Conservation (phyloP, 768 basidiomycete genomes). For the Chalciporus sphaerocephalus region DNA sequence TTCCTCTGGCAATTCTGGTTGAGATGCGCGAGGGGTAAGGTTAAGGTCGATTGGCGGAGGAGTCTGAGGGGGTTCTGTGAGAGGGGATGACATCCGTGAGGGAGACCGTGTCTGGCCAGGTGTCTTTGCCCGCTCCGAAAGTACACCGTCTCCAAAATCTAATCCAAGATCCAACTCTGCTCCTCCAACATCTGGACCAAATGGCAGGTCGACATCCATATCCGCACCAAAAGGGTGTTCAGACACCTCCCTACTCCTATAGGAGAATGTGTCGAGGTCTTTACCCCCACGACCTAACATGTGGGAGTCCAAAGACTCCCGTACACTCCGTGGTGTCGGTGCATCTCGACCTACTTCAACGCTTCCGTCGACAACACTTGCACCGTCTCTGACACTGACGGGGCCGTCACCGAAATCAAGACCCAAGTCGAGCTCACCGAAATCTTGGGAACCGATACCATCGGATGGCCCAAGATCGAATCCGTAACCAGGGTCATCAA, state of each 20-base stretch:
- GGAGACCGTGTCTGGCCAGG: conserved; percentile 55
- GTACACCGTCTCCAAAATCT: conserved; percentile 57
- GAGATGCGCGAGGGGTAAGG: conserved; percentile 47
- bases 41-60: conserved; percentile 61
- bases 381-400: conserved; percentile 30
- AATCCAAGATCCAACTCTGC: conserved; percentile 68
- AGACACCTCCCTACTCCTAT: conserved; percentile 58
- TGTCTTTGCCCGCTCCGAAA: conserved; percentile 46
- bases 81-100: conserved; percentile 74
- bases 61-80: conserved; percentile 70
- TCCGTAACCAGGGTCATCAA: conserved; percentile 54
- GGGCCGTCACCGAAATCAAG: conserved; percentile 71
- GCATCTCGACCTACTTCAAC: conserved; percentile 79
- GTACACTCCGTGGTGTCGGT: conserved; percentile 37
- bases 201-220: conserved; percentile 46
- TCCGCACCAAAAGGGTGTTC: conserved; percentile 62
- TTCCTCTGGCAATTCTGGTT: conserved; percentile 36
- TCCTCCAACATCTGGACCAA: conserved; percentile 46
- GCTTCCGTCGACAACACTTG: conserved; percentile 54
- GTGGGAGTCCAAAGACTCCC: conserved; percentile 60
- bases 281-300: conserved; percentile 49
- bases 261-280: conserved; percentile 63
- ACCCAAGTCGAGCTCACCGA: conserved; percentile 66
- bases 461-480: conserved; percentile 77
- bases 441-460: conserved; percentile 85